Evolutionary conservation across 2,329 filamentous ascomycete species (phyloP).

Genomic region (Colletotrichum sp.): DNA sequence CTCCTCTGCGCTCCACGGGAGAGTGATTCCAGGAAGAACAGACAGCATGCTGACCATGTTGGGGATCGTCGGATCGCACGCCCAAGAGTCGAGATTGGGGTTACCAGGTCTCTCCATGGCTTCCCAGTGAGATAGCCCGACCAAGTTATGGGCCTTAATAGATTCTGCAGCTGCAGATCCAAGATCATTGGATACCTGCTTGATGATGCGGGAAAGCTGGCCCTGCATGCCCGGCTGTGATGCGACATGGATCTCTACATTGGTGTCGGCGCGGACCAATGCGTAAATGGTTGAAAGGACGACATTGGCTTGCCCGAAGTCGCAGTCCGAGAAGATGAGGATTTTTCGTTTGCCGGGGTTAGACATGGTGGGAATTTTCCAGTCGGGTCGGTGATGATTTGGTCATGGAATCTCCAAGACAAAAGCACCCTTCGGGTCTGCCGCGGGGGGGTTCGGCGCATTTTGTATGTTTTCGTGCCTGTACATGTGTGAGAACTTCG

Average conservation of each 20-base stretch:
- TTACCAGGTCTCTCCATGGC: neutral
- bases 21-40: neutral
- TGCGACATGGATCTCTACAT: neutral
- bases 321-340: conserved; percentile 49
- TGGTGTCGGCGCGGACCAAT: conserved; percentile 23
- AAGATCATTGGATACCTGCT: neutral
- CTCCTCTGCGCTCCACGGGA: neutral
- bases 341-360: conserved; percentile 26
- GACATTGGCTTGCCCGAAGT: conserved; percentile 53
- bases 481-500: neutral
- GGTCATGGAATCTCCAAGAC: neutral
- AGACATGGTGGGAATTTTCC: neutral
- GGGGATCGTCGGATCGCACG: neutral
- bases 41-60: neutral
- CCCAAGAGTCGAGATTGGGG: neutral
- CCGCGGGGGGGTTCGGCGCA: neutral
- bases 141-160: neutral
- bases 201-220: neutral
- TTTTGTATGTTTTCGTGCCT: neutral
- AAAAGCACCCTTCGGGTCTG: neutral
- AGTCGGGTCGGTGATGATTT: neutral
- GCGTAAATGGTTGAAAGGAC: conserved; percentile 46
- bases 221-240: neutral
- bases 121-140: neutral
- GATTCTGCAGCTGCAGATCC: neutral